Base-by-base conservation (phyloP, 2,329 filamentous ascomycete genomes). In the Aspergillus tamarii region DNA sequence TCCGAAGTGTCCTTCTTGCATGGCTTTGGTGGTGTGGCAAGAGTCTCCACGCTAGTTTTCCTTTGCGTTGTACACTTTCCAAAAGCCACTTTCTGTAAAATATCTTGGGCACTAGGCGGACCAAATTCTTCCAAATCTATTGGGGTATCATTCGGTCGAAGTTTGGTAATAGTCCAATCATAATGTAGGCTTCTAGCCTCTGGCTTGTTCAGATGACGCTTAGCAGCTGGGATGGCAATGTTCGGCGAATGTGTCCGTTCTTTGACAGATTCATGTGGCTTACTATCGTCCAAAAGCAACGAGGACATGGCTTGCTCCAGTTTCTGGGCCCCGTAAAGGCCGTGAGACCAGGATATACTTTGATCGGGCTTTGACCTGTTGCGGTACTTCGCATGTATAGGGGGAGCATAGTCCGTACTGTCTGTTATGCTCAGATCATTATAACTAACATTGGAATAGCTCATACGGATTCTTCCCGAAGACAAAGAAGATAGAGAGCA, bases 381-480 rank as follows among this genome's bases (percentile, higher is more conserved):
- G 19, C 41, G 59, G 19, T 34, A 57, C n/a, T 16, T 62, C 14
- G 60, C 39, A 19, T 14, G 57, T 39, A 59, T 39, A 39, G 59
- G 45, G 2, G 58, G 56, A 19, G 14, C 4, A 59, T 14, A 16
- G 19, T 43, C 26, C 23, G 21, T 36, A 41, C 4, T 53, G 12
- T 50, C 53, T 34, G 32, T n/a, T 12, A 46, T 19, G 14, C 8
- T 5, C 32, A 30, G 32, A 43, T 59, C 59, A 16, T 62, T 63
- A 39, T 67, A 68, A 16, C 62, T 67, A 21, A 65, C 60, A 60
- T 69, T 67, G n/a, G 71, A 72, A 57, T 71, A 72, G 39, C 70
- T 74, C 28, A 74, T 67, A 19, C 57, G 70, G 32, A 72, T 64
- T 43, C 59, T 62, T 14, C 43, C 50, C 4, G 58, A 41, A 21